phyloP scores from a whole-genome alignment of 176 grass and related monocot genomes.

The Rhipidocladum racemiflorum region DNA sequence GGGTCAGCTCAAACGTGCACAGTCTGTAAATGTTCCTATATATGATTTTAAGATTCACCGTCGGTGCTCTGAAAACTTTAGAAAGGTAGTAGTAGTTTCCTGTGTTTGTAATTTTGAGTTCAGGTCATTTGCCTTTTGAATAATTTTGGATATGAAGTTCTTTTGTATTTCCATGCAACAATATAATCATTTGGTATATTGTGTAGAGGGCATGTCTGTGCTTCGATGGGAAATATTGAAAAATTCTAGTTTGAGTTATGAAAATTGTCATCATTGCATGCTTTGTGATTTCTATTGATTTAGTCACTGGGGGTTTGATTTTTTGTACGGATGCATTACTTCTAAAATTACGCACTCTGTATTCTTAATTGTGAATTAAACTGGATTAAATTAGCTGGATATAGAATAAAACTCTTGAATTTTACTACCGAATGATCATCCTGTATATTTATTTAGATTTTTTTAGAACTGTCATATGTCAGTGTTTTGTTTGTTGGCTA shows the following conservation, averaged over 20 bases:
- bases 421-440: neutral
- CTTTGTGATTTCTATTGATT: neutral
- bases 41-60: slow-evolving; percentile 98
- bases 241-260: neutral
- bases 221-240: neutral
- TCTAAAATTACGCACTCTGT: neutral
- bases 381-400: neutral
- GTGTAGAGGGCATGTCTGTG: neutral
- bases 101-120: neutral
- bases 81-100: slow-evolving; percentile 56
- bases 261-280: slow-evolving; percentile 4
- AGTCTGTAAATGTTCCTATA: slow-evolving; percentile 90
- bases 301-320: neutral
- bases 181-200: neutral
- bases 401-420: neutral
- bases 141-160: slow-evolving; percentile 8
- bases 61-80: slow-evolving; percentile 72
- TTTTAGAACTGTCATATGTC: neutral
- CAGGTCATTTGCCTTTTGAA: slow-evolving; percentile 13
- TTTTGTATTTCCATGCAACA: neutral
- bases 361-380: slow-evolving; percentile 22
- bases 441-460: neutral
- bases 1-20: slow-evolving; percentile 71
- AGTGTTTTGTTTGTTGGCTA: neutral
- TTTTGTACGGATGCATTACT: neutral